Percentiles rank a stretch among this genome's conserved stretches.
These are phyloP conservation scores for Aspergillus eucalypticola DNA, from an alignment of 2,329 filamentous ascomycete species.

Conservation along the genomic window DNA sequence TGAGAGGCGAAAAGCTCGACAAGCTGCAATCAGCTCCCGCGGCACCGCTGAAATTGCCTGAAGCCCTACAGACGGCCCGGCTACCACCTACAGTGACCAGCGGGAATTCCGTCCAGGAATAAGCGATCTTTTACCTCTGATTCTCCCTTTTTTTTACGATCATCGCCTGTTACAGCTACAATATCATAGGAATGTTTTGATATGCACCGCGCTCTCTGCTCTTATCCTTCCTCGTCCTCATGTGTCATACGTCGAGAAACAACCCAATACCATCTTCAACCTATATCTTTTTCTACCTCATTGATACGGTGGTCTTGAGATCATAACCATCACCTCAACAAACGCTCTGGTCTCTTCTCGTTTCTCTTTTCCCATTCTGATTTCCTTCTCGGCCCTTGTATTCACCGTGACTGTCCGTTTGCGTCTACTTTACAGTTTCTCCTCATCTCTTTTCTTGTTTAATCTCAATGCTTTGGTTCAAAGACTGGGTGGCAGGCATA, in stretches of 20 bases:
- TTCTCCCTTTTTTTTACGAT: neutral
- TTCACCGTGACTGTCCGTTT: neutral
- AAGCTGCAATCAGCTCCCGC: slow-evolving; percentile 59
- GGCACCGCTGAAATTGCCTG: slow-evolving; percentile 68
- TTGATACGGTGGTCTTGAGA: no score
- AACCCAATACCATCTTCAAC: neutral
- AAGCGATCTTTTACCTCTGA: neutral
- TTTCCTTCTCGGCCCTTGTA: neutral
- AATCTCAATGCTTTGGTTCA: neutral
- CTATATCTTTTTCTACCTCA: neutral
- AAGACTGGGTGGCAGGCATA: slow-evolving; percentile 4
- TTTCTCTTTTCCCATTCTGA: neutral
- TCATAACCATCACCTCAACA: no score
- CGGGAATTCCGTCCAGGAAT: neutral
- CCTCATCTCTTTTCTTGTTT: slow-evolving; percentile 10
- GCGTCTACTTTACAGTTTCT: slow-evolving; percentile 10
- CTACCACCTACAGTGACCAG: slow-evolving; percentile 22
- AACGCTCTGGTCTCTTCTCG: no score
- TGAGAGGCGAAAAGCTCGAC: slow-evolving; percentile 79
- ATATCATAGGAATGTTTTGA: neutral
- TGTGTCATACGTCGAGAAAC: neutral
- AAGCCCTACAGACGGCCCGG: slow-evolving; percentile 39
- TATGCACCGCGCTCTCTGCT: neutral
- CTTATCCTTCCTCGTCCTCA: neutral
- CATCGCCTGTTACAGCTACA: neutral